These are phyloP conservation scores for Rubia tinctorum DNA, from an alignment of 305 asterid genomes.

Conservation along the genomic window DNA sequence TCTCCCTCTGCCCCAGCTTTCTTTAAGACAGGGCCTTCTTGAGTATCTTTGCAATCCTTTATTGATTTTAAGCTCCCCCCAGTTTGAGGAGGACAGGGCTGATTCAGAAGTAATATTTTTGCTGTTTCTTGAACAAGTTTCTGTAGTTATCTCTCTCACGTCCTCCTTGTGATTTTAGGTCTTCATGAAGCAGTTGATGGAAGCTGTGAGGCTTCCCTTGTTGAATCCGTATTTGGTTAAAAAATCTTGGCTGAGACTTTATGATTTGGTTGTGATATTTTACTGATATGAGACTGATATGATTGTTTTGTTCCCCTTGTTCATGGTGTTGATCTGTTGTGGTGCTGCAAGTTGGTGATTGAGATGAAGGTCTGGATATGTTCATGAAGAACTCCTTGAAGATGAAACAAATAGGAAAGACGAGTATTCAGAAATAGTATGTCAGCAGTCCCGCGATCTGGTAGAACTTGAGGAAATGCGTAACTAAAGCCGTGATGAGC, in stretches of 20 bases:
- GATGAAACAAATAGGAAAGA: slow-evolving; percentile 66
- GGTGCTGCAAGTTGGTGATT: no score
- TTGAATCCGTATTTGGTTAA: no score
- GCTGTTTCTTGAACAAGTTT: no score
- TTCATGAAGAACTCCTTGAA: slow-evolving; percentile 29
- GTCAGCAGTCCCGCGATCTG: slow-evolving; percentile 76
- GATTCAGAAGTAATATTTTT: no score
- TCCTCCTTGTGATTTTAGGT: background rate
- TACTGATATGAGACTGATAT: no score
- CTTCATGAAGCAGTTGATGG: no score
- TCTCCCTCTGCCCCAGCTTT: slow-evolving; percentile 96
- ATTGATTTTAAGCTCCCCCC: slow-evolving; percentile 78
- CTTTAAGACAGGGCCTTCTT: slow-evolving; percentile 79
- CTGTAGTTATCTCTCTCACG: background rate
- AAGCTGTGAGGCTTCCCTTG: no score
- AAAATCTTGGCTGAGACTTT: no score
- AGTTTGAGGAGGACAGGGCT: slow-evolving; percentile 49
- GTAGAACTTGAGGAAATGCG: slow-evolving; percentile 48
- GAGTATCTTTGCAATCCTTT: slow-evolving; percentile 89
- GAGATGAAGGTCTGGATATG: no score
- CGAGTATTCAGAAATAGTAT: slow-evolving; percentile 68
- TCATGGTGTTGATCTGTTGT: no score
- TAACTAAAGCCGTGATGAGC: slow-evolving; percentile 41
- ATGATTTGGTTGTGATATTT: no score
- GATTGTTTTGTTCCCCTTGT: no score